These are phyloP conservation scores for Capsicum pubescens DNA, from an alignment of 257 asterid species.

Conservation along the genomic window DNA sequence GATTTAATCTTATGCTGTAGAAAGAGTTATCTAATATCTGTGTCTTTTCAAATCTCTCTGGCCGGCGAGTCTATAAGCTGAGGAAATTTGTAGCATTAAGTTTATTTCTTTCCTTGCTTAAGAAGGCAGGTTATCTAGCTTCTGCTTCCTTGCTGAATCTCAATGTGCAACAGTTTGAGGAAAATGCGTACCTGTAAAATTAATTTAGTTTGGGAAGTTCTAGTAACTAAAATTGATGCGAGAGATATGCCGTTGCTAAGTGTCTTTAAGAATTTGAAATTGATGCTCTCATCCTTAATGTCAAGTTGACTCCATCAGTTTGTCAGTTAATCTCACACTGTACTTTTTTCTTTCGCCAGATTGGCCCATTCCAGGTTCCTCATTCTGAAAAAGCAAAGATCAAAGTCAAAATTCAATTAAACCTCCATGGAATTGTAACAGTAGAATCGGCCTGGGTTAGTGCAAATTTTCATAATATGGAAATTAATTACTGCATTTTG, in stretches of 20 bases:
- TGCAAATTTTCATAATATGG: slow-evolving; percentile 30
- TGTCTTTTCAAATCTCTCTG: slow-evolving; percentile 19
- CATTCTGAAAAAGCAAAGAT: slow-evolving; percentile 58
- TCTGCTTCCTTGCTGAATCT: slow-evolving; percentile 21
- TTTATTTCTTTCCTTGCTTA: neutral
- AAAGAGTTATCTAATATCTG: neutral
- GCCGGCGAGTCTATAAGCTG: neutral
- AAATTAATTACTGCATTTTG: slow-evolving; percentile 16
- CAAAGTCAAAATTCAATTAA: slow-evolving; percentile 72
- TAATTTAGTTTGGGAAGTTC: slow-evolving; percentile 12
- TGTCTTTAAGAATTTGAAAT: neutral
- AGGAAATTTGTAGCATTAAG: neutral
- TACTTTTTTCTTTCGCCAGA: slow-evolving; percentile 50
- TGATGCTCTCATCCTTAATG: slow-evolving; percentile 3
- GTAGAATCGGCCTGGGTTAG: slow-evolving; percentile 81
- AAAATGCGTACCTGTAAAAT: neutral
- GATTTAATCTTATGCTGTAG: neutral
- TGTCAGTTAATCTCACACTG: slow-evolving; percentile 12
- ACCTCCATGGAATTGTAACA: slow-evolving; percentile 80
- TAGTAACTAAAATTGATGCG: slow-evolving; percentile 5
- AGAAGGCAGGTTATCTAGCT: neutral
- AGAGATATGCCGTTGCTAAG: neutral
- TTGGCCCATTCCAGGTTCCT: slow-evolving; percentile 78
- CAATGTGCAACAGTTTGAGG: slow-evolving; percentile 4
- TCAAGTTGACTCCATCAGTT: neutral